Conservation (phyloP, 2,329 filamentous ascomycete genomes). For the Dactylonectria macrodidyma region DNA sequence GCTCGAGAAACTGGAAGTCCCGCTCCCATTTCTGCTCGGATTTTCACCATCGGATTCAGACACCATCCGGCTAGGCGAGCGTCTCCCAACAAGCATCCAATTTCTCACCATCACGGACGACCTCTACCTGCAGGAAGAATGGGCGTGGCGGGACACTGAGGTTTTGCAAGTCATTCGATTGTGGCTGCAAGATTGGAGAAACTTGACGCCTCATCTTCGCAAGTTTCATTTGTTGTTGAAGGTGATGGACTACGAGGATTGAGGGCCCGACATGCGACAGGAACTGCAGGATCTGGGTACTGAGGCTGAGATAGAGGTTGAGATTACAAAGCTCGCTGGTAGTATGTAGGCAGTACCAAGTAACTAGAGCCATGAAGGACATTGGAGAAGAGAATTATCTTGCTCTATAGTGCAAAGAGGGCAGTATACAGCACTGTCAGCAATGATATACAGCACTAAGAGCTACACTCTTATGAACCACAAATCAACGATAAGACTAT, state of each 20-base stretch:
- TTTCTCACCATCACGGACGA: neutral
- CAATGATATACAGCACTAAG: neutral
- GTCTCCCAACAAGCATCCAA: neutral
- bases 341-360: neutral
- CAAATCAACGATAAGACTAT: neutral
- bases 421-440: neutral
- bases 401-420: too few relatives aligned
- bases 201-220: neutral
- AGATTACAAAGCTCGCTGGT: neutral
- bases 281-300: neutral
- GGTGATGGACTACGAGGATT: conserved; percentile 1
- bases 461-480: too few relatives aligned
- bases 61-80: neutral
- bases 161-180: neutral
- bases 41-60: neutral
- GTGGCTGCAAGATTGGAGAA: conserved; percentile 3
- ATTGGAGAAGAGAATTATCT: too few relatives aligned
- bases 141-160: neutral
- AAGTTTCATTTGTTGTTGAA: neutral
- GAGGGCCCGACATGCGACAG: neutral
- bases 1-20: neutral
- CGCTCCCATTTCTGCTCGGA: neutral
- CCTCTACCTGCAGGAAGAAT: neutral
- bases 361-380: too few relatives aligned
- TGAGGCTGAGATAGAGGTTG: neutral